Base-by-base conservation (phyloP, 192 early-diverging fungal genomes). In the Coemansia sp. region DNA sequence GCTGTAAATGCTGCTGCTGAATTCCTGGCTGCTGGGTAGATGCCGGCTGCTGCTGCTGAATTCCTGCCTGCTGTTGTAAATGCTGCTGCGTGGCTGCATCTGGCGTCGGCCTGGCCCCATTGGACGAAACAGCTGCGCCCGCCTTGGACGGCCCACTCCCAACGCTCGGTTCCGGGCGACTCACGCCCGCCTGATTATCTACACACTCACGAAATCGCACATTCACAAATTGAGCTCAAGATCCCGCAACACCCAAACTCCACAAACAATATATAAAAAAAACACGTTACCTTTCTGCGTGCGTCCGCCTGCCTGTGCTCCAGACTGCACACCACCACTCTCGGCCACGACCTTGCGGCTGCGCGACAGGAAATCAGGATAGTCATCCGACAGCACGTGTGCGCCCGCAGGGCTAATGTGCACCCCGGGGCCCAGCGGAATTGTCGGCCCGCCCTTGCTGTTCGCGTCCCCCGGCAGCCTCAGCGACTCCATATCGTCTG, bases 381-480 rank as follows among this genome's bases (percentile, higher is more conserved):
- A 77, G 12, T 67, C 69, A 5, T 63, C 45, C 1, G 74, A 67
- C 31, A 77, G 29, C 29, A 54, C 38, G 11, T 71, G 64, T 1
- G 43, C 54, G 6, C 74, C 74, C 3, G 60, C 52, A 19, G 65
- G 58, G 38, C 61, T 60, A 33, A 77, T 71, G 48, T 77, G 67
- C n/a, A 77, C 65, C 24, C 74, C 74, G 3, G 65, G 54, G 6
- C 68, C 68, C 4, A 54, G 64, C 9, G 74, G 68, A 59, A 77
- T 67, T 6, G 58, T 33, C 0, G 74, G 28, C 21, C 14, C 31
- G 11, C 28, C 40, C 18, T 32, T 56, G 65, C 31, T 32, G 25
- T 27, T 49, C 35, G 38, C 47, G 23, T 16, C n/a, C 4, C 52
- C 19, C 22, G 51, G 4, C 29, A 59, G 62, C 33, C n/a, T 46